Conservation (phyloP, 345 rosid genomes). For the Carallia pectinifolia region DNA sequence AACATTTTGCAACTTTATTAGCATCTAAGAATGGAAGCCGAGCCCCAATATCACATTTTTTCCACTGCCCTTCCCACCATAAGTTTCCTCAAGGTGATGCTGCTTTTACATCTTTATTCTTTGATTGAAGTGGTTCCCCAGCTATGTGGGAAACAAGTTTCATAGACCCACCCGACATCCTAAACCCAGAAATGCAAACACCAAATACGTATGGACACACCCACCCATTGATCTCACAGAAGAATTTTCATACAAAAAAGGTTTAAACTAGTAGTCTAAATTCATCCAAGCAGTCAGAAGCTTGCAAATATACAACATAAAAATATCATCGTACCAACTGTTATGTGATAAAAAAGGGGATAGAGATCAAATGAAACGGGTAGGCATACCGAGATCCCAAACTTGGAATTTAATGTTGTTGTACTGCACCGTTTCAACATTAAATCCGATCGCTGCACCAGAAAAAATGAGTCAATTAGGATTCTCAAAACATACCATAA, state of each 20-base stretch:
- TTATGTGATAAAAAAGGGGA: not conserved
- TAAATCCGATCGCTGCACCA: constrained; percentile 89
- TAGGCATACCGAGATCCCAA: constrained; percentile 66
- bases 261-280: not conserved
- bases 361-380: constrained; percentile 13
- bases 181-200: not conserved
- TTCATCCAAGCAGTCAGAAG: not conserved
- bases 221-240: not conserved
- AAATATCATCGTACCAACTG: not conserved
- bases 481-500: not conserved
- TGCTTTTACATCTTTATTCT: no score
- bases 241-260: not conserved
- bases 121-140: no score
- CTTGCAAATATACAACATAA: no score
- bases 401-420: constrained; percentile 95
- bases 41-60: no score
- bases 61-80: no score
- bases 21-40: no score
- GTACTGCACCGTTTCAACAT: constrained; percentile 94
- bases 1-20: no score
- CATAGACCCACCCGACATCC: not conserved
- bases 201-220: not conserved
- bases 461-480: not conserved
- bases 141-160: no score
- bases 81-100: no score